phyloP scores from a whole-genome alignment of 2,329 filamentous ascomycete species.

The Thielaviopsis euricoi region DNA sequence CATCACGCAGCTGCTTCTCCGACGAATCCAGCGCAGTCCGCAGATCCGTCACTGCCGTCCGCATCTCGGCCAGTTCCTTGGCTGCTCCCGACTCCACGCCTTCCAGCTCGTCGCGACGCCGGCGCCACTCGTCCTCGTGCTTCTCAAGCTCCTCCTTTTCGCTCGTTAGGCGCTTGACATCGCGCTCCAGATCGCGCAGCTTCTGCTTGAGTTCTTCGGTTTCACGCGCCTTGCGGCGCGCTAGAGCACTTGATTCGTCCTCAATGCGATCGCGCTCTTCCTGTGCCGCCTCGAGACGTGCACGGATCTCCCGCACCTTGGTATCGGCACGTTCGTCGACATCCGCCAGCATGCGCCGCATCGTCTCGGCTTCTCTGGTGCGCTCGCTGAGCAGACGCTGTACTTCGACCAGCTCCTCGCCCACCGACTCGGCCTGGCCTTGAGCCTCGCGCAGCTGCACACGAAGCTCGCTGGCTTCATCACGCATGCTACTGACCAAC shows the following conservation, averaged over 20 bases:
- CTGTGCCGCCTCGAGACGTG: slow-evolving; percentile 74
- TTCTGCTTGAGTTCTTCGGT: slow-evolving; percentile 69
- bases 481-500: slow-evolving; percentile 79
- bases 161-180: slow-evolving; percentile 50
- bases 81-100: slow-evolving; percentile 48
- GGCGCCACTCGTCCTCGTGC: slow-evolving; percentile 57
- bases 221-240: slow-evolving; percentile 62
- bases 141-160: slow-evolving; percentile 66
- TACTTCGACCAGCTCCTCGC: slow-evolving; percentile 82
- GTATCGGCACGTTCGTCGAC: slow-evolving; percentile 69
- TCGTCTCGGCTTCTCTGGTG: slow-evolving; percentile 83
- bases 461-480: slow-evolving; percentile 74
- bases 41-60: slow-evolving; percentile 59
- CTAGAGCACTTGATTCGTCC: slow-evolving; percentile 68
- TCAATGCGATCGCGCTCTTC: slow-evolving; percentile 88
- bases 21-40: slow-evolving; percentile 71
- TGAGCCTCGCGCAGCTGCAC: slow-evolving; percentile 84
- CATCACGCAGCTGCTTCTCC: slow-evolving; percentile 67
- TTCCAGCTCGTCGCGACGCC: slow-evolving; percentile 61
- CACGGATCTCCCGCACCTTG: slow-evolving; percentile 75
- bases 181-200: slow-evolving; percentile 66
- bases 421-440: slow-evolving; percentile 65
- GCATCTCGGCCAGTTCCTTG: slow-evolving; percentile 60
- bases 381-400: slow-evolving; percentile 76
- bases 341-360: slow-evolving; percentile 76